Base-by-base conservation (phyloP, 2,329 filamentous ascomycete genomes). In the Phialophora tarda region DNA sequence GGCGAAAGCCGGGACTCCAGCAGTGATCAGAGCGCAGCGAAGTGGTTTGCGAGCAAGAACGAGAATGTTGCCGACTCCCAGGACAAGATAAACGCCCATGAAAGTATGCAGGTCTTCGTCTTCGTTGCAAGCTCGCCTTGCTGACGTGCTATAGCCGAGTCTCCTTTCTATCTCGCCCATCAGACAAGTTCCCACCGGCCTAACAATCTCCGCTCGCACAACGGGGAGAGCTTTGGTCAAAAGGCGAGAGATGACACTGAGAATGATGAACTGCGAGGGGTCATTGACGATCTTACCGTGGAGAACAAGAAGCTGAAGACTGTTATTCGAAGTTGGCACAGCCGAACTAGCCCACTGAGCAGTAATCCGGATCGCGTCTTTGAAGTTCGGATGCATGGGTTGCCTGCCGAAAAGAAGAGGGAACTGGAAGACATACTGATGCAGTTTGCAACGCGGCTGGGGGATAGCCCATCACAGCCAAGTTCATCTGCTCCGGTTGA, bases 231-330 rank as follows among this genome's bases (percentile, higher is more conserved):
- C 65, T 73, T 68, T 69, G 69, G 65, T 59, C 71, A 73, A 14
- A 70, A 66, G 21, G 48, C 54, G 66, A 48, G 70, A 71, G 69
- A 77, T 53, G 81, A 80, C 32, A 91, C 86, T 74, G 89, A 88
- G 59, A 87, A 86, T 30, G 91, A 91, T 64, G 91, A 93, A 63
- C 93, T 88, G 67, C 84, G 92, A 55, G 90, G 90, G 71, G 91
- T 96, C 17, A 96, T 96, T 56, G 92, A 96, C 73, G 92, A 96
- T 75, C 78, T 96, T 65, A 96, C 92, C 0, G 82, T 96, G 28
- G 90, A 93, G 74, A 96, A 95, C 75, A 91, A 92, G 75, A 89
- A 87, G 59, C 77, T 96, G 67, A 93, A 89, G 78, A 88, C 89
- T 71, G 87, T 88, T 73, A 74, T 96, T 62, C 89, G 86, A 73